Evolutionary conservation across 176 grass and related monocot species (phyloP), one percentile per base, ranked within the genome.

Genomic region (Panicum miliaceum): DNA sequence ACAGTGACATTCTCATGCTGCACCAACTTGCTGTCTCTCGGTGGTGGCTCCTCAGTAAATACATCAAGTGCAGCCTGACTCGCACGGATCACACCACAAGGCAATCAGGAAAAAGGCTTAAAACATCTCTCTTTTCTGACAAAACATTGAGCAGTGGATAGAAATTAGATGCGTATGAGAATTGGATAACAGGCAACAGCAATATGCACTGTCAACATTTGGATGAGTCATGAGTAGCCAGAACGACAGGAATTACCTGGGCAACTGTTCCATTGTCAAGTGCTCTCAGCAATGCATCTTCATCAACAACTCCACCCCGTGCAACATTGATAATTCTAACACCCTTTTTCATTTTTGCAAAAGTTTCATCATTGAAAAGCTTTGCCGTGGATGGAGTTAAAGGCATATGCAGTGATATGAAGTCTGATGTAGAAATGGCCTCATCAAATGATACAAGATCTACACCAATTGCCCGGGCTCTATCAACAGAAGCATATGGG

Each of bases 391-490:
- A 80, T 27, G 93, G 89, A 62, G 96, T 99, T 1, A 99, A 88
- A 57, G 96, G 96, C 89, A 96, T 95, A 70, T 96, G 96, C 35
- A 99, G 73, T 26, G 96, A 99, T 73, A 99, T 92, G 72, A 99
- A 99, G 81, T 96, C 96, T 64, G 96, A 91, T 60, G 38, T 91
- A 60, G 85, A 82, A 59, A 99, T 81, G 27, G 93, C 96, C 58
- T 93, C 93, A 37, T 99, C 93, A 88, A 94, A 96, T 16, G 93
- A 91, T 59, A 94, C 93, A 48, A 99, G 84, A 38, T 96, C 89
- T 22, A 99, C 83, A 26, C 96, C 93, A 47, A 98, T 89, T 64
- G 91, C 93, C 41, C 75, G 89, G 68, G 96, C 96, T 84, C 96
- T 83, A 19, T 96, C 96, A 10, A 81, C 84, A 32, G 96, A 73